Evolutionary conservation across 2,329 filamentous ascomycete genomes (phyloP).

Genomic region (Scopulariopsis brevicaulis): DNA sequence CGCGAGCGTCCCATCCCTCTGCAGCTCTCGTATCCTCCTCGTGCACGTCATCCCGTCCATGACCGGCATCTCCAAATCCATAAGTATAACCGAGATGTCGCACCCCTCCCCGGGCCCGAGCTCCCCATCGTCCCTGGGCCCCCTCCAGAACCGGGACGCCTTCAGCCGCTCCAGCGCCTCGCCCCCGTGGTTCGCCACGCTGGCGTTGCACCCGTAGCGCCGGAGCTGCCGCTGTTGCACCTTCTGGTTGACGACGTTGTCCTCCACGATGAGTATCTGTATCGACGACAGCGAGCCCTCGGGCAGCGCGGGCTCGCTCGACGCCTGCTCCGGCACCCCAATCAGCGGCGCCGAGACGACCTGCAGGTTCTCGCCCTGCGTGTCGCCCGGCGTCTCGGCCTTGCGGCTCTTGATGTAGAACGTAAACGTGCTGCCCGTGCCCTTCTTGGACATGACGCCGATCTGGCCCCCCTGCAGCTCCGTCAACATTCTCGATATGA

Average conservation of each 20-base stretch:
- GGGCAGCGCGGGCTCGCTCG: slow-evolving; percentile 1
- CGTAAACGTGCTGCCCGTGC: slow-evolving; percentile 61
- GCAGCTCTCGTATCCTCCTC: slow-evolving; percentile 55
- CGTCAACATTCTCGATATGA: slow-evolving; percentile 65
- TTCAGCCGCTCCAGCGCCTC: slow-evolving; percentile 49
- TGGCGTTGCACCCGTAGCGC: slow-evolving; percentile 48
- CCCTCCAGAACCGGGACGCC: slow-evolving; percentile 43
- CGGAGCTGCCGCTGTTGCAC: slow-evolving; percentile 50
- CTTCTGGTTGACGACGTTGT: slow-evolving; percentile 57
- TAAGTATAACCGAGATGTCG: slow-evolving; percentile 57
- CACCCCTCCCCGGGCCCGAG: slow-evolving; percentile 9
- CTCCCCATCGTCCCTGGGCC: slow-evolving; percentile 15
- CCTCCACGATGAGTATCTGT: slow-evolving; percentile 54
- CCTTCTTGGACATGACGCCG: slow-evolving; percentile 55
- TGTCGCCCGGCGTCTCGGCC: slow-evolving; percentile 22
- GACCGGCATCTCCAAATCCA: slow-evolving; percentile 77
- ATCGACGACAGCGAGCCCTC: slow-evolving; percentile 21
- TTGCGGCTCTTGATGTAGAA: slow-evolving; percentile 64
- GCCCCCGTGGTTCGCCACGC: slow-evolving; percentile 53
- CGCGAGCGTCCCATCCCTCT: slow-evolving; percentile 47
- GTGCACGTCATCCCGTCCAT: slow-evolving; percentile 75
- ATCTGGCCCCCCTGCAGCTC: slow-evolving; percentile 72
- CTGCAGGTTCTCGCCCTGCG: no score
- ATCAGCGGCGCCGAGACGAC: no score
- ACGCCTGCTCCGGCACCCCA: no score